These are phyloP conservation scores for Monilinia vaccinii-corymbosi DNA, from an alignment of 2,329 filamentous ascomycete species.

Conservation along the genomic window DNA sequence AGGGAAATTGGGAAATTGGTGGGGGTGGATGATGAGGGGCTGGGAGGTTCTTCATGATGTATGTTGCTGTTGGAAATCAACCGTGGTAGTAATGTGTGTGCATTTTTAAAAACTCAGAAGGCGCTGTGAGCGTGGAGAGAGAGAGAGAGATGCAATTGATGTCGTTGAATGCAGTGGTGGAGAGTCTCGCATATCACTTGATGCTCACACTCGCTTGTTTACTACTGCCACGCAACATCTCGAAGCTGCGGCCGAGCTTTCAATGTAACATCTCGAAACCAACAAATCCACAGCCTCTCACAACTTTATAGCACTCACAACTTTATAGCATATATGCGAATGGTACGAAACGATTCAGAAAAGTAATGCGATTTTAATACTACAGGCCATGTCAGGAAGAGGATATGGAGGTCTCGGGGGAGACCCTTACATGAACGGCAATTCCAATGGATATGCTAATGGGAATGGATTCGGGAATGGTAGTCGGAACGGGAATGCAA, in stretches of 20 bases:
- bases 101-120: background rate
- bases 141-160: background rate
- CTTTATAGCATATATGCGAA: constrained; percentile 12
- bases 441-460: constrained; percentile 12
- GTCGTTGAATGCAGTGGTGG: background rate
- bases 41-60: background rate
- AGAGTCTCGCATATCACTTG: background rate
- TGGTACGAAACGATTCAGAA: constrained; percentile 16
- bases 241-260: constrained; percentile 1
- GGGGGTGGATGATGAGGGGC: background rate
- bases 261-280: background rate
- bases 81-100: background rate
- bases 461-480: constrained; percentile 6
- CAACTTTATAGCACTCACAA: no score
- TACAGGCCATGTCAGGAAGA: constrained; percentile 27
- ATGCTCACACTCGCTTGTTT: background rate
- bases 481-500: constrained; percentile 7
- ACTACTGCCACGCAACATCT: background rate
- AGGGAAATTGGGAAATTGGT: constrained; percentile 13
- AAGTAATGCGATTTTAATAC: constrained; percentile 17
- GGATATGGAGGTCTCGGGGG: constrained; percentile 26
- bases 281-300: background rate
- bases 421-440: constrained; percentile 25
- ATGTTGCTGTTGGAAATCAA: background rate
- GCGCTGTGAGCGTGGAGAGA: background rate